phyloP scores from a whole-genome alignment of 352 stramenopile species.

The Phytopythium oedochilum region DNA sequence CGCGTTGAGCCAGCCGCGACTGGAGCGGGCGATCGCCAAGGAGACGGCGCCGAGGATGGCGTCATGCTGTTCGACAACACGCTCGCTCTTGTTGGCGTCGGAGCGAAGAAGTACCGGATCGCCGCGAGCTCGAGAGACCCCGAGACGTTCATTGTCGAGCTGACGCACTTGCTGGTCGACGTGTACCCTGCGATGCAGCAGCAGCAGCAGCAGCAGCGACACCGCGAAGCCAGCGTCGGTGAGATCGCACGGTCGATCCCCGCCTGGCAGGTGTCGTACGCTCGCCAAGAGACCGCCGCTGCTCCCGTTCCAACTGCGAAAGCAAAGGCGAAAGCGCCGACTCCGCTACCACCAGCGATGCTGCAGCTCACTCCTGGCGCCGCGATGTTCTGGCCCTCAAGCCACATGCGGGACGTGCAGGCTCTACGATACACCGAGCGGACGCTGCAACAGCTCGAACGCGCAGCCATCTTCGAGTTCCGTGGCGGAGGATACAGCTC shows the following conservation, averaged over 20 bases:
- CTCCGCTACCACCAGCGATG: not conserved
- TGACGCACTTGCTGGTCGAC: slow-evolving; percentile 20
- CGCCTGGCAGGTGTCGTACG: slow-evolving; percentile 41
- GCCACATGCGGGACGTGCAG: slow-evolving; percentile 25
- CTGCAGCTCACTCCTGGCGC: slow-evolving; percentile 18
- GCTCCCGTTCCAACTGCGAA: not conserved
- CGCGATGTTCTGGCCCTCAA: slow-evolving; percentile 47
- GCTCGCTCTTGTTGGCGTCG: slow-evolving; percentile 38
- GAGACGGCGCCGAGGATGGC: not conserved
- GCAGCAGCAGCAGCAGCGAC: slow-evolving; percentile 15
- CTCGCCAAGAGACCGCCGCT: slow-evolving; percentile 14
- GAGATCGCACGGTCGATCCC: slow-evolving; percentile 6
- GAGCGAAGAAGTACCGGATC: slow-evolving; percentile 40
- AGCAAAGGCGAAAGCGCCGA: not conserved
- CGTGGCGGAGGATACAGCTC: not conserved
- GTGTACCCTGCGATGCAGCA: slow-evolving; percentile 32
- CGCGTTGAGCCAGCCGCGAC: not conserved
- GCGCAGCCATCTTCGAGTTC: slow-evolving; percentile 56
- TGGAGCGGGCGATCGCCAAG: too few relatives aligned
- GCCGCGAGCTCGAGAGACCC: slow-evolving; percentile 38
- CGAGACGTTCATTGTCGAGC: slow-evolving; percentile 42
- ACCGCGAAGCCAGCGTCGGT: slow-evolving; percentile 4
- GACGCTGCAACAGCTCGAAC: slow-evolving; percentile 35
- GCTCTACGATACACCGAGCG: slow-evolving; percentile 36
- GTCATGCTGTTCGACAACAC: slow-evolving; percentile 39